Base-by-base conservation (phyloP, 164 flowering plant genomes). In the Sextonia rubra region DNA sequence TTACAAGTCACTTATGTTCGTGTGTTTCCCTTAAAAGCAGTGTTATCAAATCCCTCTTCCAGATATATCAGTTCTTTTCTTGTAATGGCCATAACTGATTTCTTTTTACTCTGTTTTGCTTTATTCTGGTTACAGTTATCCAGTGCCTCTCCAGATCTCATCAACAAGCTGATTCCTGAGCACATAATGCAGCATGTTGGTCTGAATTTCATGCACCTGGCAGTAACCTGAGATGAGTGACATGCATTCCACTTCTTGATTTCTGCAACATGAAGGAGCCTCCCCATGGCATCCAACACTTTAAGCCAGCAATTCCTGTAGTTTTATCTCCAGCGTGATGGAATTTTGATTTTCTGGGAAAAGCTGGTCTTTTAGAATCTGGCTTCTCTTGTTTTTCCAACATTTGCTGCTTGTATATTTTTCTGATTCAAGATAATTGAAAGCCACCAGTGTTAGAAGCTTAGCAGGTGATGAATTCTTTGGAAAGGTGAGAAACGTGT, bases 111-210 rank as follows among this genome's bases (percentile, higher is more conserved):
- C 11, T 37, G 44, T 37, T 37, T 8, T 37, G 2, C 44, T 37
- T 37, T 37, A 37, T 37, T 37, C 44, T 37, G 44, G 44, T 37
- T 37, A 37, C 87, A 94, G 98, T 83, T 94, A 63, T 58, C 85
- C 63, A 93, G 93, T 77, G 91, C 90, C 55, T 88, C 97, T 24
- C 88, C 88, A 1, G 97, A 94, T 76, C 89, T 94, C 49, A 85
- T 92, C 32, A 84, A 77, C 80, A 88, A 82, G 85, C 79, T 94
- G 60, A 82, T 92, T 71, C 98, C 97, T 2, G 98, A 94, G 64
- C 89, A 92, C 47, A 81, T 87, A 69, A 82, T 87, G 68, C 79
- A 90, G 77, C 97, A 89, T 72, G 64, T 27, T 37, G 89, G 90
- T 68, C 80, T 84, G 56, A 69, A 62, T 73, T 81, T 86, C 75